Base-by-base conservation (phyloP, 2,329 filamentous ascomycete species). In the Hymenoscyphus repandus region DNA sequence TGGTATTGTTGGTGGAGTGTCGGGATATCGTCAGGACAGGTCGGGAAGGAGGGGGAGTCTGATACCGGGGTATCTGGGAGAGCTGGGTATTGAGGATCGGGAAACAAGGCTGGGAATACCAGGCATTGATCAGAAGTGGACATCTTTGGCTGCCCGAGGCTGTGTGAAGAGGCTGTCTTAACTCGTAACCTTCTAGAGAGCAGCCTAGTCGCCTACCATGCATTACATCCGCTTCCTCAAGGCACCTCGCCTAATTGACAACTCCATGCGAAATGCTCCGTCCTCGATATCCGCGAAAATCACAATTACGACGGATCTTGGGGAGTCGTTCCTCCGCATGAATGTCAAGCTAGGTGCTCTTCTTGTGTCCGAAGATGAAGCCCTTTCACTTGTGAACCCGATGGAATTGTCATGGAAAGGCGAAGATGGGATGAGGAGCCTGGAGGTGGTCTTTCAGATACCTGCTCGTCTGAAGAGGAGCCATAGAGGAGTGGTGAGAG, bases 181-280 rank as follows among this genome's bases (percentile, higher is more conserved):
- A 27, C 17, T n/a, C n/a, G n/a, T n/a, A n/a, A n/a, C n/a, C n/a
- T 17, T 13, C 15, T 17, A 42, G n/a, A 30, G 10, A 42, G 10
- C 15, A 10, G 17, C 37, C 22, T 15, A n/a, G 9, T 12, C 30
- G 27, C 9, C 30, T 27, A 38, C 27, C 17, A 80, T 80, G 77
- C 75, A 80, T 57, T 85, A 85, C 64, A 73, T 88, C 60, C 82
- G 84, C 54, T 86, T 87, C 60, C 73, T 88, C 58, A 87, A 86
- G 61, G 70, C 78, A 1, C 83, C 85, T 9, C 69, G 69, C 48
- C 60, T 72, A 33, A 62, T 66, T 41, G 72, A 73, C 65, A 38
- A 65, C 32, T 27, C 33, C 67, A 51, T 69, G 17, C 36, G 47
- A 47, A 46, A 27, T 34, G 43, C 30, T 30, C 32, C 42, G 20